These are phyloP conservation scores for Aegilops bicornis DNA, from an alignment of 176 grass and related monocot species.

Conservation along the genomic window DNA sequence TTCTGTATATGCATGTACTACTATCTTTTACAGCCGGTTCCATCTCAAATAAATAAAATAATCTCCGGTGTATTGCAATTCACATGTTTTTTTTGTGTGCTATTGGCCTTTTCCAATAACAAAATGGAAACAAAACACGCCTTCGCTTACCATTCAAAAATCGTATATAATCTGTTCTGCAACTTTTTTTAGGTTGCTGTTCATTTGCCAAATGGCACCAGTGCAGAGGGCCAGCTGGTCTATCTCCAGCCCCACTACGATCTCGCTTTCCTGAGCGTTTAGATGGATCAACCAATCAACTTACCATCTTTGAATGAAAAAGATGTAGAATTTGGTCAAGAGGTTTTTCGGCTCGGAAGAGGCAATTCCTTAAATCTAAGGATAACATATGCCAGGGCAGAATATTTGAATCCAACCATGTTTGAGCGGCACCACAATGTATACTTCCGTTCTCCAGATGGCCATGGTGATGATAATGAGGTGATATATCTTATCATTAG, in stretches of 20 bases:
- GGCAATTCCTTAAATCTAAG: not conserved
- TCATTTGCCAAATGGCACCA: not conserved
- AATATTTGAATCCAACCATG: not conserved
- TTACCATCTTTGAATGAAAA: not conserved
- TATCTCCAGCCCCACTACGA: constrained; percentile 27
- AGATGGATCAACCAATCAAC: not conserved
- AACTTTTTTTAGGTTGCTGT: not conserved
- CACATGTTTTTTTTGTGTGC: not conserved
- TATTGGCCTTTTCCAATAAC: not conserved
- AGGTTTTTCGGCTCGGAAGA: not conserved
- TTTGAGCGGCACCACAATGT: constrained; percentile 1
- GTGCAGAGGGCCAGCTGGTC: not conserved
- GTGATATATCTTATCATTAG: no score
- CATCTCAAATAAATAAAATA: not conserved
- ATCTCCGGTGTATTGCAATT: not conserved
- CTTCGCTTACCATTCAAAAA: not conserved
- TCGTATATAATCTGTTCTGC: not conserved
- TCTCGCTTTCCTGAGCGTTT: not conserved
- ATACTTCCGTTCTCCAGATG: not conserved
- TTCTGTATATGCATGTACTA: not conserved
- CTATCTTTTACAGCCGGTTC: not conserved
- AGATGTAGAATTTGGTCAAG: not conserved
- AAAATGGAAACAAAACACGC: not conserved
- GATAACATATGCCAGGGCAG: not conserved
- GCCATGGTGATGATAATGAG: not conserved